phyloP scores from a whole-genome alignment of 2,329 filamentous ascomycete species.

The Fusarium floridanum region DNA sequence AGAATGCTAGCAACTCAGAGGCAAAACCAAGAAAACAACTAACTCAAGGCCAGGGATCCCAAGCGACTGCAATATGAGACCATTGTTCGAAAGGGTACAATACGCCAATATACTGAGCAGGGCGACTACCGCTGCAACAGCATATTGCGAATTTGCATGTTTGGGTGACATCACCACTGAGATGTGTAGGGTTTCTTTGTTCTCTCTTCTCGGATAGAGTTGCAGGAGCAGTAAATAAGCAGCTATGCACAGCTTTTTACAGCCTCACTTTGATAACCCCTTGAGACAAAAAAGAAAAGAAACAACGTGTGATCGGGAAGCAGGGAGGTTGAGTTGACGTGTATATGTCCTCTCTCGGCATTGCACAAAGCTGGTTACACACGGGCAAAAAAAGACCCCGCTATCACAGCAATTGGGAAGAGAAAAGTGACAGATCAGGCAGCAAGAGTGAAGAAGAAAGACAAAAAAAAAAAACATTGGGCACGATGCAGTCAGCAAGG shows the following conservation, averaged over 20 bases:
- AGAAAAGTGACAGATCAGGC: slow-evolving; percentile 26
- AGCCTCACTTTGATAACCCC: not conserved
- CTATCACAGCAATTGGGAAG: slow-evolving; percentile 14
- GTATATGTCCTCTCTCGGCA: slow-evolving; percentile 21
- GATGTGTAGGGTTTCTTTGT: slow-evolving; percentile 7
- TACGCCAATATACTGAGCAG: slow-evolving; percentile 38
- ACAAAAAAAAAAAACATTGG: slow-evolving; percentile 3
- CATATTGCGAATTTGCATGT: slow-evolving; percentile 15
- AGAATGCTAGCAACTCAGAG: not conserved
- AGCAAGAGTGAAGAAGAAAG: slow-evolving; percentile 34
- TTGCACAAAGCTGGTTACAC: slow-evolving; percentile 27
- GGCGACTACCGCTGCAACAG: slow-evolving; percentile 40
- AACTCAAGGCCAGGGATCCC: slow-evolving; percentile 19
- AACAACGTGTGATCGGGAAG: not conserved
- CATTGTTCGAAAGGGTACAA: slow-evolving; percentile 2
- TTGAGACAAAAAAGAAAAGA: not conserved
- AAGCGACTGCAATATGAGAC: not conserved
- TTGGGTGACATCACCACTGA: slow-evolving; percentile 29
- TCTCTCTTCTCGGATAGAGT: slow-evolving; percentile 4
- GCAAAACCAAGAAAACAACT: slow-evolving; percentile 20
- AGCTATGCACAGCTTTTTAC: slow-evolving; percentile 1
- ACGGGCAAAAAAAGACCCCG: slow-evolving; percentile 30
- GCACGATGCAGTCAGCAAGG: slow-evolving; percentile 38
- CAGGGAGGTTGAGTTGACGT: slow-evolving; percentile 8
- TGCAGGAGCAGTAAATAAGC: slow-evolving; percentile 1